Conservation (phyloP, 2,329 filamentous ascomycete genomes). For the Gnomoniopsis sp. region DNA sequence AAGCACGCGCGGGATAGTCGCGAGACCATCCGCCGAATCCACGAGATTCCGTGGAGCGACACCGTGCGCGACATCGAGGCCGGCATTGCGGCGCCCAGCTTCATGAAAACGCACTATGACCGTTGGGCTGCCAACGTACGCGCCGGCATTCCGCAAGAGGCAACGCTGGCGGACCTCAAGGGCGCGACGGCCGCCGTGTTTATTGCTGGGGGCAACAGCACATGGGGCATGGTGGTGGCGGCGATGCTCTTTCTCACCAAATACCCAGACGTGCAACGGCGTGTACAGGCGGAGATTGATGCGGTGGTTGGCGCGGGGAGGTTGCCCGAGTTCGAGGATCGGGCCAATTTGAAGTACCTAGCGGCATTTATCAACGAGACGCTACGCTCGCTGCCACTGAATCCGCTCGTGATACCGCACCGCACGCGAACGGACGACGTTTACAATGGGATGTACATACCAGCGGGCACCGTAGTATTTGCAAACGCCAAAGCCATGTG, state of each 20-base stretch:
- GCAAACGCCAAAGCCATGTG: constrained; percentile 42
- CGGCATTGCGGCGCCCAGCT: constrained; percentile 28
- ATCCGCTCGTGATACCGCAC: constrained; percentile 52
- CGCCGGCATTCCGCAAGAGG: constrained; percentile 28
- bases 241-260: constrained; percentile 40
- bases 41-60: constrained; percentile 39
- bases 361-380: constrained; percentile 45
- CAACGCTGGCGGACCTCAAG: constrained; percentile 43
- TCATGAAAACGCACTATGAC: constrained; percentile 29
- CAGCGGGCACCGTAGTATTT: constrained; percentile 42
- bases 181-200: constrained; percentile 46
- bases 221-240: constrained; percentile 37
- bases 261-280: constrained; percentile 41
- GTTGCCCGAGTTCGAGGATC: constrained; percentile 44
- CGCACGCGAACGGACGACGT: constrained; percentile 50
- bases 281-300: constrained; percentile 45
- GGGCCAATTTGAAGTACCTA: constrained; percentile 39
- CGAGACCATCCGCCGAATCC: constrained; percentile 35
- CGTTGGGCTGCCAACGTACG: constrained; percentile 26
- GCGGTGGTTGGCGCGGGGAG: constrained; percentile 40
- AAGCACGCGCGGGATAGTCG: constrained; percentile 26
- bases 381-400: constrained; percentile 41
- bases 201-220: constrained; percentile 45
- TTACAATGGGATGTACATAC: constrained; percentile 55
- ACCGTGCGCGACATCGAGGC: constrained; percentile 29